Evolutionary conservation across 805 yeast genomes (phyloP).

Genomic region (Scheffersomyces spartinae): DNA sequence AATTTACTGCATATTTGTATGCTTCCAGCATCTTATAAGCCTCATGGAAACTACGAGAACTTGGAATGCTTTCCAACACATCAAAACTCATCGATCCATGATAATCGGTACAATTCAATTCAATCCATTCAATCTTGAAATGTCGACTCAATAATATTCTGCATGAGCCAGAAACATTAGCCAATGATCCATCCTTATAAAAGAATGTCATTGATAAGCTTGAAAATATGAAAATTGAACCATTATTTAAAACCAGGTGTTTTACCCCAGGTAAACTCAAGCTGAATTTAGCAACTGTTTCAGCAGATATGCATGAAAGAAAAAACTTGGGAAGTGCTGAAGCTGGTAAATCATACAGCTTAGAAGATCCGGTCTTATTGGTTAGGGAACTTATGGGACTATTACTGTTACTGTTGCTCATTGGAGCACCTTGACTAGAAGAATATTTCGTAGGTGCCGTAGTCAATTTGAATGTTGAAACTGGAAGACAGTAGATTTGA

Average conservation of each 20-base stretch:
- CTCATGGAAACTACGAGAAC: conserved; percentile 8
- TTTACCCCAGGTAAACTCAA: conserved; percentile 24
- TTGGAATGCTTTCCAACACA: conserved; percentile 16
- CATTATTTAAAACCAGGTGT: conserved; percentile 29
- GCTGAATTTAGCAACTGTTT: conserved; percentile 13
- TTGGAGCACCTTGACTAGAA: no score
- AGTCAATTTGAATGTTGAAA: conserved; percentile 17
- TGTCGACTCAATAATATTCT: conserved; percentile 27
- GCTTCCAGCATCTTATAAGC: conserved; percentile 12
- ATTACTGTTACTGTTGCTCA: background rate
- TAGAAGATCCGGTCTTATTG: conserved; percentile 1
- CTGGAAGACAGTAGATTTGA: conserved; percentile 20
- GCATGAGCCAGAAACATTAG: conserved; percentile 20
- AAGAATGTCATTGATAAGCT: conserved; percentile 14
- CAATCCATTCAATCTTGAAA: conserved; percentile 29
- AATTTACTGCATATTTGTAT: conserved; percentile 9
- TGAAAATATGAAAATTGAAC: conserved; percentile 23
- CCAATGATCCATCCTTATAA: conserved; percentile 25
- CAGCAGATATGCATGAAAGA: conserved; percentile 13
- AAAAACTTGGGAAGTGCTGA: conserved; percentile 27
- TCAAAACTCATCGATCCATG: conserved; percentile 14
- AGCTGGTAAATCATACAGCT: conserved; percentile 21
- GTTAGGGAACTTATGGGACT: conserved; percentile 3
- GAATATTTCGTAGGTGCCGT: conserved; percentile 8
- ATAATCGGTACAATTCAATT: conserved; percentile 17